Conservation (phyloP, 1,139 yeast species). For the Pneumocystis wakefieldiae region DNA sequence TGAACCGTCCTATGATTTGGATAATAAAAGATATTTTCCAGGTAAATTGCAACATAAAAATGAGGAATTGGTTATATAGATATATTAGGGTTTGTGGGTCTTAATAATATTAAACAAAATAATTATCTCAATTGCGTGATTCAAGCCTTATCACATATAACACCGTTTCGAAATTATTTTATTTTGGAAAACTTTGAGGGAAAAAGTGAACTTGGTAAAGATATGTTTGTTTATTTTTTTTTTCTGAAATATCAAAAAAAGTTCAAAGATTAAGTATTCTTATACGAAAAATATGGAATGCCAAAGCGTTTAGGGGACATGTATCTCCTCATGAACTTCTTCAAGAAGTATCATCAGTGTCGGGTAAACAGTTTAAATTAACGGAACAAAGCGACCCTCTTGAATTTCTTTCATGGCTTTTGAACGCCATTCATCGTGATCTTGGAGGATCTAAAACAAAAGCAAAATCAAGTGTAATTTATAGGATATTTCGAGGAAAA, state of each 20-base stretch:
- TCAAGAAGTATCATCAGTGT: slow-evolving; percentile 31
- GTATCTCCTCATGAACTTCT: slow-evolving; percentile 55
- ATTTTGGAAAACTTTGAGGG: slow-evolving; percentile 24
- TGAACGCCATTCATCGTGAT: slow-evolving; percentile 34
- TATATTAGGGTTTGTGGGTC: slow-evolving; percentile 43
- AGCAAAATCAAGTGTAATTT: slow-evolving; percentile 19
- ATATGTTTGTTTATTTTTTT: slow-evolving; percentile 15
- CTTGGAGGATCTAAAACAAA: slow-evolving; percentile 23
- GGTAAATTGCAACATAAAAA: slow-evolving; percentile 2
- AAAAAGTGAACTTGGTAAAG: slow-evolving; percentile 18
- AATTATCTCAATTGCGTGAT: slow-evolving; percentile 45
- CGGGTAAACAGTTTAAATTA: slow-evolving; percentile 32
- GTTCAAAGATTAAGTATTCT: slow-evolving; percentile 32
- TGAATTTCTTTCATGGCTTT: slow-evolving; percentile 42
- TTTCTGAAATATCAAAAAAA: slow-evolving; percentile 12
- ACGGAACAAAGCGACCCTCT: slow-evolving; percentile 37
- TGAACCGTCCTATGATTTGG: slow-evolving; percentile 27
- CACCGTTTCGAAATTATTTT: slow-evolving; percentile 38
- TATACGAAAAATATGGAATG: slow-evolving; percentile 50
- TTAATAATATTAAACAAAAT: slow-evolving; percentile 38
- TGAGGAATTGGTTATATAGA: background rate
- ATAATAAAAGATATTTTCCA: slow-evolving; percentile 34
- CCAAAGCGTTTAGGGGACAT: slow-evolving; percentile 41
- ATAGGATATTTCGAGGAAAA: slow-evolving; percentile 39
- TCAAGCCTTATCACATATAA: slow-evolving; percentile 42